These are phyloP conservation scores for Sporothrix sp. DNA, from an alignment of 2,329 filamentous ascomycete species.

Conservation along the genomic window DNA sequence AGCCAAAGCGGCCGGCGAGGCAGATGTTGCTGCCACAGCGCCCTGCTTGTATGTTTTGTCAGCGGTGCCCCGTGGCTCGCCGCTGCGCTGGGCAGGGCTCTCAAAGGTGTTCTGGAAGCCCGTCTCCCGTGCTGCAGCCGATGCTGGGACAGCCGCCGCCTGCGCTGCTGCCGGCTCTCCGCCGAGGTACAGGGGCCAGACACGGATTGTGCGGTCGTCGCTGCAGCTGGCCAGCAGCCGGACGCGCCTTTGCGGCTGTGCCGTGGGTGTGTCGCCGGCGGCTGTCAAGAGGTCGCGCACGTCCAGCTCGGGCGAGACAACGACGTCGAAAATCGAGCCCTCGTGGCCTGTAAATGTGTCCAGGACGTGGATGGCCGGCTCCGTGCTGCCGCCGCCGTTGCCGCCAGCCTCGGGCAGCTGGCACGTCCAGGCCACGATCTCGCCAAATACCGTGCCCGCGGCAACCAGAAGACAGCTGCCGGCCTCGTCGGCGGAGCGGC, in stretches of 20 bases:
- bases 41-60: slow-evolving; percentile 3
- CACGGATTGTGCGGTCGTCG: slow-evolving; percentile 78
- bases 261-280: background rate
- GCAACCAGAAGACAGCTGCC: slow-evolving; percentile 76
- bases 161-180: background rate
- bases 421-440: slow-evolving; percentile 83
- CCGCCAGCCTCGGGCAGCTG: slow-evolving; percentile 18
- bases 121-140: slow-evolving; percentile 42
- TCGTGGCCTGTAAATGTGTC: slow-evolving; percentile 62
- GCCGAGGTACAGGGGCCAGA: slow-evolving; percentile 49
- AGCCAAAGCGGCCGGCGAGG: slow-evolving; percentile 43
- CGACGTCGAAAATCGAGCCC: slow-evolving; percentile 86
- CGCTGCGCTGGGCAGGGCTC: slow-evolving; percentile 20
- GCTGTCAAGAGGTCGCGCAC: slow-evolving; percentile 16
- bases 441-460: slow-evolving; percentile 87
- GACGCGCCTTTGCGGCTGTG: slow-evolving; percentile 13
- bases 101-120: slow-evolving; percentile 38
- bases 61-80: background rate
- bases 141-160: slow-evolving; percentile 15
- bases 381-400: background rate
- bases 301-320: slow-evolving; percentile 53
- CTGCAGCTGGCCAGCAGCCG: slow-evolving; percentile 78
- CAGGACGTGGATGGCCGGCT: slow-evolving; percentile 33
- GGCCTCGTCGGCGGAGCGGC: no score
- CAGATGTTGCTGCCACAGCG: background rate